A percentile compares a stretch with the other conserved stretches of the same genome.
Conservation (phyloP, 129 eudicot species). For the Pseudognaphalium luteoalbum region DNA sequence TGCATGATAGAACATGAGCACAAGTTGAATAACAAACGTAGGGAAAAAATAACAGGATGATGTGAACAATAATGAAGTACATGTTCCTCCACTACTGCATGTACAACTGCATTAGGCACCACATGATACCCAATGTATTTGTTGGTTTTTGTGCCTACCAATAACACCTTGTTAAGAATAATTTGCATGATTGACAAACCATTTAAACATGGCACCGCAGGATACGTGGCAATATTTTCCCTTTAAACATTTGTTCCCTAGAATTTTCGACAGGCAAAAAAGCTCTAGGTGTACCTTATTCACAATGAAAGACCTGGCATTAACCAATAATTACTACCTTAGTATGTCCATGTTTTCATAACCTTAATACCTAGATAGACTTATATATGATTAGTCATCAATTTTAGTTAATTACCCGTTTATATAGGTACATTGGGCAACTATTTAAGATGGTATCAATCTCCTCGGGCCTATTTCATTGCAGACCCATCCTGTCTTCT, state of each 20-base stretch:
- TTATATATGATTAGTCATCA: too few species aligned
- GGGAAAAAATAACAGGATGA: neutral
- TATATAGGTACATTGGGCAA: neutral
- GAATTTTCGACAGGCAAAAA: too few species aligned
- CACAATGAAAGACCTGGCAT: neutral
- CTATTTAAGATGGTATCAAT: slow-evolving; percentile 11
- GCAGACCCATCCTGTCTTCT: slow-evolving; percentile 98
- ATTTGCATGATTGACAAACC: slow-evolving; percentile 40
- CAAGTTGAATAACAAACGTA: neutral
- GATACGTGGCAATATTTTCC: neutral
- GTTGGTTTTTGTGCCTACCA: slow-evolving; percentile 80
- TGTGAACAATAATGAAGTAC: slow-evolving; percentile 33
- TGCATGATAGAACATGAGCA: slow-evolving; percentile 21
- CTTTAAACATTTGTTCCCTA: neutral
- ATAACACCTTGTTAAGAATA: slow-evolving; percentile 81
- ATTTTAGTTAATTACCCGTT: neutral
- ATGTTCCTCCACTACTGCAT: slow-evolving; percentile 96
- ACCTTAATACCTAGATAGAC: neutral
- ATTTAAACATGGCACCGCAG: too few species aligned
- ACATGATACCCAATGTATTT: slow-evolving; percentile 76
- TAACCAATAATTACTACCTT: neutral
- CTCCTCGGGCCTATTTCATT: slow-evolving; percentile 81
- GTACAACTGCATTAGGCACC: slow-evolving; percentile 91
- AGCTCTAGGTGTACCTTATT: too few species aligned
- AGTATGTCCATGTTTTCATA: neutral